Conservation (phyloP, 495 filamentous ascomycete species). For the Penicillium coffeae region DNA sequence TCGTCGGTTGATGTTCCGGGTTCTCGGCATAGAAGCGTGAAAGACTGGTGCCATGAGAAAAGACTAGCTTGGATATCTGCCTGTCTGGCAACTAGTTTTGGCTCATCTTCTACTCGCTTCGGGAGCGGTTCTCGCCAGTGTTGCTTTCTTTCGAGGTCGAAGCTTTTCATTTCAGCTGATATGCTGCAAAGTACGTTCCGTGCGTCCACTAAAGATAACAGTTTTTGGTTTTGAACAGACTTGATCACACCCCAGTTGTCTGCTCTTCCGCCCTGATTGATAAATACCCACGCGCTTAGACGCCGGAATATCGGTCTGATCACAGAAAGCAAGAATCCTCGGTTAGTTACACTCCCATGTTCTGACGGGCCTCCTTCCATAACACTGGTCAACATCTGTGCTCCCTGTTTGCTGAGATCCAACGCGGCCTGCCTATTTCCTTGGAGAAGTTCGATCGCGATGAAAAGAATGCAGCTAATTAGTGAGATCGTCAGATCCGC, state of each 20-base stretch:
- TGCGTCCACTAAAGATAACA: slow-evolving; percentile 13
- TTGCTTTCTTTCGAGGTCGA: slow-evolving; percentile 10
- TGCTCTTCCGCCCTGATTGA: slow-evolving; percentile 1
- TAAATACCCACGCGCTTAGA: slow-evolving; percentile 9
- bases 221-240: neutral
- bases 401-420: slow-evolving; percentile 38
- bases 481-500: slow-evolving; percentile 37
- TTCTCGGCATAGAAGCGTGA: neutral
- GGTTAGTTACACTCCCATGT: neutral
- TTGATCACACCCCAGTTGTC: slow-evolving; percentile 2
- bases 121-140: slow-evolving; percentile 2
- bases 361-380: neutral
- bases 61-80: slow-evolving; percentile 2
- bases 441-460: slow-evolving; percentile 52
- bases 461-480: slow-evolving; percentile 50
- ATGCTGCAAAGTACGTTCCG: slow-evolving; percentile 15
- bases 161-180: slow-evolving; percentile 14
- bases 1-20: neutral
- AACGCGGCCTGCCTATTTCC: slow-evolving; percentile 43
- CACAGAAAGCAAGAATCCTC: slow-evolving; percentile 3
- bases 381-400: slow-evolving; percentile 11
- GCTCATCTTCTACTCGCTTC: neutral
- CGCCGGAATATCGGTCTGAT: slow-evolving; percentile 17
- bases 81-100: slow-evolving; percentile 2
- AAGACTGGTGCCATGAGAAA: slow-evolving; percentile 9